Evolutionary conservation across 2,329 filamentous ascomycete genomes (phyloP), one percentile per base, ranked within the genome.

Genomic region (Fusarium ambrosium): DNA sequence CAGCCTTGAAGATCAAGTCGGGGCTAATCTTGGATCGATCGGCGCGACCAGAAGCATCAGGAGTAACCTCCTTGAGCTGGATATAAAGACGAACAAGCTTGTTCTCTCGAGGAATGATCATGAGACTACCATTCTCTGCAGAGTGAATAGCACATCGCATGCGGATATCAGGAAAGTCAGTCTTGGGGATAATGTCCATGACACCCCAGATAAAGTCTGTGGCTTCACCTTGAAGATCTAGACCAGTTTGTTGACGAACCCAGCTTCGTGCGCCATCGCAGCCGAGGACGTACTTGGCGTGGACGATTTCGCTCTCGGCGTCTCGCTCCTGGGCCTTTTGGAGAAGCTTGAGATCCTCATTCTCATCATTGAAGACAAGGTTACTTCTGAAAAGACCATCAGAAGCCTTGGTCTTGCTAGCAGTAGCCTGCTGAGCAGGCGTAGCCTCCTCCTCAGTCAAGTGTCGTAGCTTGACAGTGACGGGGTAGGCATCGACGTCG

Each of bases 231-330:
- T 87, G 84, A 36, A 90, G 87, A 11, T 80, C 80, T 18, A 78
- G 74, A 0, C 89, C 88, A 2, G 93, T 82, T 64, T 89, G 85
- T 64, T 86, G 85, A 43, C 92, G 84, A 0, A 89, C 90, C 90
- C 91, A 93, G 66, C 88, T 91, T 76, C 92, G 91, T 0, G 92
- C 92, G 0, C 92, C 92, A 72, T 94, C 92, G 53, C 89, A 91
- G 0, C 92, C 92, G 5, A 94, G 85, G 34, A 94, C 85, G 71
- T 92, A 94, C 78, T 91, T 84, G 18, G 82, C 83, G 18, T 79
- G 74, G 4, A 85, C 76, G 4, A 75, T 71, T 55, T 85, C 82
- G 6, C 59, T 45, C 9, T 76, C 76, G 1, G 67, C 66, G 56
- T 79, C 72, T 66, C 75, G 64, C 64, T 59, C 64, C 73, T 68